Evolutionary conservation across 345 rosid species (phyloP).

Genomic region (Brassica juncea): DNA sequence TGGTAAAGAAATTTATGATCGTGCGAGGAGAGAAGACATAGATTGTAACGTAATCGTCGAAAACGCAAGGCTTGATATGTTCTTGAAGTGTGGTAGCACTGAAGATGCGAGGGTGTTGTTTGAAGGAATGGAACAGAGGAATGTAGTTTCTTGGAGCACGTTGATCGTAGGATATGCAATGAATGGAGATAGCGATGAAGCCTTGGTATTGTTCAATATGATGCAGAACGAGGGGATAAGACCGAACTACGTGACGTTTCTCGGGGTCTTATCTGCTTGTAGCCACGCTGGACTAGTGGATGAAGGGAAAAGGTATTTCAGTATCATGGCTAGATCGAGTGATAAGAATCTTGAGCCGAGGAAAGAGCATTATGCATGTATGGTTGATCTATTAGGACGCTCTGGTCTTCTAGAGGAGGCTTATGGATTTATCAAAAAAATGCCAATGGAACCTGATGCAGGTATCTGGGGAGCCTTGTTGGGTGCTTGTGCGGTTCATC

Average conservation of each 20-base stretch:
- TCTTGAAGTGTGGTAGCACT: conserved; percentile 51
- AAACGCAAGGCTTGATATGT: conserved; percentile 53
- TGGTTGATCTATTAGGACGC: conserved; percentile 55
- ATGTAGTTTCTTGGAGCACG: conserved; percentile 54
- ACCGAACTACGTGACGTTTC: conserved; percentile 50
- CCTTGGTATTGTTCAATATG: conserved; percentile 41
- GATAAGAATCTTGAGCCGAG: conserved; percentile 44
- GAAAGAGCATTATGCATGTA: conserved; percentile 53
- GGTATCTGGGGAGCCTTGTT: conserved; percentile 55
- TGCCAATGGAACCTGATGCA: conserved; percentile 52
- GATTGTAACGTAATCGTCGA: conserved; percentile 48
- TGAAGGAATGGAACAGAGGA: conserved; percentile 42
- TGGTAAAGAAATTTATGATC: conserved; percentile 42
- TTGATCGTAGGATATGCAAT: conserved; percentile 54
- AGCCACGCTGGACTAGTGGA: conserved; percentile 51
- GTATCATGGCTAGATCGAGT: conserved; percentile 35
- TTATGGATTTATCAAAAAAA: conserved; percentile 42
- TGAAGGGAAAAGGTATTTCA: conserved; percentile 45
- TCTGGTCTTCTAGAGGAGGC: conserved; percentile 51
- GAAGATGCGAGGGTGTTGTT: conserved; percentile 42
- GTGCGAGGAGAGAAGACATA: conserved; percentile 33
- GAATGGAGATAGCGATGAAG: conserved; percentile 51
- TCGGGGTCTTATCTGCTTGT: conserved; percentile 45
- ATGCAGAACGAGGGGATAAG: conserved; percentile 45
- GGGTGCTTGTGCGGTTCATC: conserved; percentile 53